Evolutionary conservation across 176 grass and related monocot species (phyloP).

Genomic region (Zoysia japonica): DNA sequence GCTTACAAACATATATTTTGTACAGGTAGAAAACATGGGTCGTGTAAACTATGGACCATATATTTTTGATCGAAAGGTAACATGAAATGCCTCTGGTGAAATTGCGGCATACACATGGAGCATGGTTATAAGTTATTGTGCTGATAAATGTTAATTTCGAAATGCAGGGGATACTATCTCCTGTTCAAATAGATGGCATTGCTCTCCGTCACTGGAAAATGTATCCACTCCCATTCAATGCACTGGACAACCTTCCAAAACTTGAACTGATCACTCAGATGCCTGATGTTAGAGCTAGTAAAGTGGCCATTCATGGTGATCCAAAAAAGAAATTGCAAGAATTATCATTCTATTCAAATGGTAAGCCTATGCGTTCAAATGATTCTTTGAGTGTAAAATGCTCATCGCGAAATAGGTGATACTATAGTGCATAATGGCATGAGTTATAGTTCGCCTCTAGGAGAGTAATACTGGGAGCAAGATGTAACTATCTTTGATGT

Average conservation of each 20-base stretch:
- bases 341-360: constrained; percentile 36
- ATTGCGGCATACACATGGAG: background rate
- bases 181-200: constrained; percentile 62
- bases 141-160: constrained; percentile 11
- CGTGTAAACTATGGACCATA: constrained; percentile 74
- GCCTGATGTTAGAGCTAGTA: constrained; percentile 39
- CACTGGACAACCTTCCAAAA: constrained; percentile 50
- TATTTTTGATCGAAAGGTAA: constrained; percentile 89
- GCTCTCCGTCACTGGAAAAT: constrained; percentile 71
- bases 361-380: constrained; percentile 28
- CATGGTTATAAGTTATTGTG: constrained; percentile 15
- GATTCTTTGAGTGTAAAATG: constrained; percentile 4
- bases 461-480: background rate
- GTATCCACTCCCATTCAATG: constrained; percentile 63
- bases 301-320: constrained; percentile 29
- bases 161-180: constrained; percentile 87
- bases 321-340: constrained; percentile 33
- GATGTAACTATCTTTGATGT: background rate
- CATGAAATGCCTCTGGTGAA: background rate
- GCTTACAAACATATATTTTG: constrained; percentile 15
- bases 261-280: constrained; percentile 49
- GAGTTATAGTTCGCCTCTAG: background rate
- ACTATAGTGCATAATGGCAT: constrained; percentile 16
- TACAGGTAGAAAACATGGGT: constrained; percentile 81
- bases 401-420: background rate